Conservation (phyloP, 345 rosid species). For the Rhizophora apiculata region DNA sequence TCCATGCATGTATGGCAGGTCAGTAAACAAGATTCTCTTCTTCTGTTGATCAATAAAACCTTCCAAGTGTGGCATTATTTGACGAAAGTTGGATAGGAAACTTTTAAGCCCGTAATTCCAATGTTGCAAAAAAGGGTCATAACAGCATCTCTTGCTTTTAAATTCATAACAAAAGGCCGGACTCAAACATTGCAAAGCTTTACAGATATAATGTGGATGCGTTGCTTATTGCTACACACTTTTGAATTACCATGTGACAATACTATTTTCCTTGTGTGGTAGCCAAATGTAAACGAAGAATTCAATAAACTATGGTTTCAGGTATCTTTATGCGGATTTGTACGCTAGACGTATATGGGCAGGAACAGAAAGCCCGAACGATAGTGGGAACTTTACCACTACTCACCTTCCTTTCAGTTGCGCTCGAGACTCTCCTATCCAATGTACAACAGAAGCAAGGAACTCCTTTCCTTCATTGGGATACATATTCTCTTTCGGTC, state of each 20-base stretch:
- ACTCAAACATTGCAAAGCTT: too few relatives aligned
- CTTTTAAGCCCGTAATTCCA: too few relatives aligned
- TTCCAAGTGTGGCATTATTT: too few relatives aligned
- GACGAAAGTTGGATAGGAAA: too few relatives aligned
- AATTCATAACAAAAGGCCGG: too few relatives aligned
- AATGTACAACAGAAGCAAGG: constrained; percentile 11
- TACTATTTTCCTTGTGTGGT: too few relatives aligned
- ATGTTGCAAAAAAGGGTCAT: too few relatives aligned
- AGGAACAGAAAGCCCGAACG: constrained; percentile 29
- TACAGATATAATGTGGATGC: too few relatives aligned
- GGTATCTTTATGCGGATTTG: constrained; percentile 48
- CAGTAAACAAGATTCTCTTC: constrained; percentile 11
- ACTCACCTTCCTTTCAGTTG: constrained; percentile 19
- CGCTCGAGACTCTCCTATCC: constrained; percentile 30
- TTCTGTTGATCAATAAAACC: not conserved
- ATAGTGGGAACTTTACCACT: constrained; percentile 32
- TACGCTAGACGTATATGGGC: constrained; percentile 44
- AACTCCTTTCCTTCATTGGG: constrained; percentile 22
- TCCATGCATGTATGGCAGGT: constrained; percentile 58
- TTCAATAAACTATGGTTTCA: constrained; percentile 7
- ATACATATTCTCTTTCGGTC: constrained; percentile 27
- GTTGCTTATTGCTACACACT: too few relatives aligned
- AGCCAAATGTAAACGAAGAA: too few relatives aligned
- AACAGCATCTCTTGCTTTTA: too few relatives aligned
- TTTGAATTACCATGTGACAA: too few relatives aligned